Evolutionary conservation across 148 eudicot species (phyloP), one percentile per base, ranked within the genome.

Genomic region (Heliamphora exappendiculata): DNA sequence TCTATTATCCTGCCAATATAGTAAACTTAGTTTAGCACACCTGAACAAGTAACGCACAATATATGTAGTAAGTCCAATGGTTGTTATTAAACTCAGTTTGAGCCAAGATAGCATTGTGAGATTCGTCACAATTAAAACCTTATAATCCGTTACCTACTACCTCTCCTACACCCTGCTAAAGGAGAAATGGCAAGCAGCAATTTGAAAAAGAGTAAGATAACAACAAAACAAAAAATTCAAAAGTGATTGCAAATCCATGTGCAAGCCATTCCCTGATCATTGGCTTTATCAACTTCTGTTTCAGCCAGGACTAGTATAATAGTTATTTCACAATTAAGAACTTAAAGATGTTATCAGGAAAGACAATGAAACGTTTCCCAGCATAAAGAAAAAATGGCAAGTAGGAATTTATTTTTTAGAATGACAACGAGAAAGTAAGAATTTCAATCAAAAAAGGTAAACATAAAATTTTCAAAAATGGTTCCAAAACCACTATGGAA

Each of bases 1-100:
- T 95, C 96, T 69, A 92, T 91, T 80, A 95, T 78, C 88, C 99
- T 95, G 94, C 78, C 77, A 80, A 62, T 8, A 74, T 80, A 37
- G 26, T 36, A 26, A 54, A 74, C 39, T 70, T 51, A 54, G 3
- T 49, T 84, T 16, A 86, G 79, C 44, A 73, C 6, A 60, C 37
- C 37, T 19, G 68, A 67, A 37, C 22, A 36, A 37, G 49, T 67
- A 33, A 49, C 7, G 16, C 29, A 20, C 53, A 54, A 54, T 28
- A 10, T 26, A 17, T 12, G 28, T 12, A 55, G 42, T 36, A 22
- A 55, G 8, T 73, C 70, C 14, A 34, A 42, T 14, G 51, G 20
- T 58, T 45, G 53, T 49, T 19, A 50, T 50, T 14, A 50, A 63
- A 39, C 49, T 49, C 72, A 53, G 39, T 62, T 22, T 34, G 13